Percentiles rank a stretch among this genome's conserved stretches.
Evolutionary conservation across 1,139 yeast genomes (phyloP).

Genomic region (Yamadazyma oceani): DNA sequence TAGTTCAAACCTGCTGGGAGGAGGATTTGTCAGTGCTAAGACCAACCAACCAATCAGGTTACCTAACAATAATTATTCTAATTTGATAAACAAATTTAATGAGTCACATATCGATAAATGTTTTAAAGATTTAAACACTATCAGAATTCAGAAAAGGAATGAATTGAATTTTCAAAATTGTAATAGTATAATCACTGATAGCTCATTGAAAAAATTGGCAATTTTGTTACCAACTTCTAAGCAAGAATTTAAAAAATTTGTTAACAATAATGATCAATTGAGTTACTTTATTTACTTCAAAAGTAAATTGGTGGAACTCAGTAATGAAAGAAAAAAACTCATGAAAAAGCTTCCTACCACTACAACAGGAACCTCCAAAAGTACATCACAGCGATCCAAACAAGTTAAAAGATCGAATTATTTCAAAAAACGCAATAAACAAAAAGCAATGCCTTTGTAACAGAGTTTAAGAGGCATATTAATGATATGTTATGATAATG

Average conservation of each 20-base stretch:
- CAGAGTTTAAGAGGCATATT: background rate
- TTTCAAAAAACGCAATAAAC: constrained; percentile 7
- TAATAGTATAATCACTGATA: constrained; percentile 47
- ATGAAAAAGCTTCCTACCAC: background rate
- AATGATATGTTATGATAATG: too few relatives aligned
- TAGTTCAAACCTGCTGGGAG: background rate
- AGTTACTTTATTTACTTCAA: constrained; percentile 50
- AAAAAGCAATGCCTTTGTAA: constrained; percentile 8
- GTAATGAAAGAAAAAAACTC: constrained; percentile 23
- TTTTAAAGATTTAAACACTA: constrained; percentile 43
- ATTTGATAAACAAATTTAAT: constrained; percentile 15
- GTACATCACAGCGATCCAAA: constrained; percentile 1
- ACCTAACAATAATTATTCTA: constrained; percentile 17
- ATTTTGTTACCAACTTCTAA: constrained; percentile 52
- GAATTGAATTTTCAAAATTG: constrained; percentile 39
- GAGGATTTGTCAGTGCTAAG: constrained; percentile 18
- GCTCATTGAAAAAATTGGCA: constrained; percentile 56
- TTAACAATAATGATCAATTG: constrained; percentile 41
- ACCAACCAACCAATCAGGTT: constrained; percentile 18
- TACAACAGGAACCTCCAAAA: background rate
- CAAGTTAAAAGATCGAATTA: constrained; percentile 4
- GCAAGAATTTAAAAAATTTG: constrained; percentile 46
- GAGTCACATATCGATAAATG: constrained; percentile 36
- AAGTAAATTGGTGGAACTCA: constrained; percentile 36
- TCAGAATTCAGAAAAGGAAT: constrained; percentile 45